phyloP scores from a whole-genome alignment of 345 rosid genomes.

The Eucalyptus cladocalyx region DNA sequence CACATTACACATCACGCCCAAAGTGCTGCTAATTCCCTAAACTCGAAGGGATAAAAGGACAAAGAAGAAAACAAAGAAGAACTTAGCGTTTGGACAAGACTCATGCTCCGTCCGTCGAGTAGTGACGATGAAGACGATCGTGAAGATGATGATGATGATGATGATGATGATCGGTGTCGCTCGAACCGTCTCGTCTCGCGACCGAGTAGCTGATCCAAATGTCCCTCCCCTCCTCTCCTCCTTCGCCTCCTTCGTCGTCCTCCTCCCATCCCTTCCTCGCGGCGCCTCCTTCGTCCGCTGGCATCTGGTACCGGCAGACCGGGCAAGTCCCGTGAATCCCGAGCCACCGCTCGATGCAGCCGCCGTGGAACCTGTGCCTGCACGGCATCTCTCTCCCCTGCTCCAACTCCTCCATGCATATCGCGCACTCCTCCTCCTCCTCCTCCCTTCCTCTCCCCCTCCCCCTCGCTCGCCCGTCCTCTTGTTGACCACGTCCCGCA shows the following conservation, averaged over 20 bases:
- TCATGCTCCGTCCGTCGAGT: background rate
- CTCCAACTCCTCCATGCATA: conserved; percentile 64
- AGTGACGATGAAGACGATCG: background rate
- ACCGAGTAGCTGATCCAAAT: conserved; percentile 53
- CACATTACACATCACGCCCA: background rate
- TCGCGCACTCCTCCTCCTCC: conserved; percentile 37
- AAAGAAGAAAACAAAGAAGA: background rate
- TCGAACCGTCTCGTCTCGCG: background rate
- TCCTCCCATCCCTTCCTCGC: background rate
- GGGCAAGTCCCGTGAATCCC: conserved; percentile 74
- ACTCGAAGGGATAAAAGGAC: background rate
- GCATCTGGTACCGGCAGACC: conserved; percentile 71
- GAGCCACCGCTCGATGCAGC: conserved; percentile 71
- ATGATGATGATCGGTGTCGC: background rate
- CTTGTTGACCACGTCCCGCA: conserved; percentile 20
- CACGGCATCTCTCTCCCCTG: conserved; percentile 71
- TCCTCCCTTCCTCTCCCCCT: conserved; percentile 9
- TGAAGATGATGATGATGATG: background rate
- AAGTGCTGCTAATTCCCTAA: background rate
- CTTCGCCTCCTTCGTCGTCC: background rate
- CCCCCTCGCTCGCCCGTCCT: background rate
- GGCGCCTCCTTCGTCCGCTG: conserved; percentile 35
- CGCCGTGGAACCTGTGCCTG: conserved; percentile 61
- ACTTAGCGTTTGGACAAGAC: background rate
- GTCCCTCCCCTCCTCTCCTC: conserved; percentile 7